Conservation (phyloP, 2,329 filamentous ascomycete genomes). For the Periconia sp. region DNA sequence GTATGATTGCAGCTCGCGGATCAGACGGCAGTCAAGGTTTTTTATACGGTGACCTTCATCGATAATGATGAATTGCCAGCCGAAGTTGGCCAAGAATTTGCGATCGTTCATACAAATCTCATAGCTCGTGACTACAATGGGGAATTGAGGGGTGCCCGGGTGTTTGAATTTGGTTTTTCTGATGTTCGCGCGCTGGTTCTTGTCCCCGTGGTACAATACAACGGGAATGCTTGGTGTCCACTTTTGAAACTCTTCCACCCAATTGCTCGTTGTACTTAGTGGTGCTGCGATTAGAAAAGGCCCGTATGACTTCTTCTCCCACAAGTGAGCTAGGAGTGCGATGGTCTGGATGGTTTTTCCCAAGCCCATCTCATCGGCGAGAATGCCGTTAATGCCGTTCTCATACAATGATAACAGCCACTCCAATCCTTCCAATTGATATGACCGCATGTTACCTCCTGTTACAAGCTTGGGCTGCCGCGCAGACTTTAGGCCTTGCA, state of each 20-base stretch:
- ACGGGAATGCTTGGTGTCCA: slow-evolving; percentile 91
- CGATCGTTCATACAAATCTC: slow-evolving; percentile 94
- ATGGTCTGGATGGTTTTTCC: slow-evolving; percentile 94
- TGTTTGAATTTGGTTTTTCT: slow-evolving; percentile 71
- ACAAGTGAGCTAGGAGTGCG: slow-evolving; percentile 79
- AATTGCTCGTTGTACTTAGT: slow-evolving; percentile 89
- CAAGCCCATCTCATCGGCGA: slow-evolving; percentile 93
- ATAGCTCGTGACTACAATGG: slow-evolving; percentile 91
- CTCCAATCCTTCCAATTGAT: slow-evolving; percentile 90
- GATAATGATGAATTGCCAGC: slow-evolving; percentile 98
- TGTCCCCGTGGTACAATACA: slow-evolving; percentile 85
- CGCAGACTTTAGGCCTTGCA: slow-evolving; percentile 74
- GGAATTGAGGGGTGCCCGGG: slow-evolving; percentile 72
- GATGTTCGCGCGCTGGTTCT: slow-evolving; percentile 74
- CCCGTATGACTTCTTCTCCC: slow-evolving; percentile 84
- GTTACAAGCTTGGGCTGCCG: slow-evolving; percentile 82
- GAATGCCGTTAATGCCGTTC: slow-evolving; percentile 87
- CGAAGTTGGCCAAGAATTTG: slow-evolving; percentile 76
- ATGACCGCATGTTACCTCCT: slow-evolving; percentile 88
- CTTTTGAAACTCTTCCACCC: slow-evolving; percentile 88
- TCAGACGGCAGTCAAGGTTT: slow-evolving; percentile 90
- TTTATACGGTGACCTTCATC: slow-evolving; percentile 98
- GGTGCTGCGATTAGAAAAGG: slow-evolving; percentile 91
- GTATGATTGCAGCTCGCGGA: slow-evolving; percentile 85
- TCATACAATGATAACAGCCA: slow-evolving; percentile 86